A percentile compares a stretch with the other conserved stretches of the same genome.
phyloP scores from a whole-genome alignment of 768 basidiomycete species.

The Suillus subalutaceus region DNA sequence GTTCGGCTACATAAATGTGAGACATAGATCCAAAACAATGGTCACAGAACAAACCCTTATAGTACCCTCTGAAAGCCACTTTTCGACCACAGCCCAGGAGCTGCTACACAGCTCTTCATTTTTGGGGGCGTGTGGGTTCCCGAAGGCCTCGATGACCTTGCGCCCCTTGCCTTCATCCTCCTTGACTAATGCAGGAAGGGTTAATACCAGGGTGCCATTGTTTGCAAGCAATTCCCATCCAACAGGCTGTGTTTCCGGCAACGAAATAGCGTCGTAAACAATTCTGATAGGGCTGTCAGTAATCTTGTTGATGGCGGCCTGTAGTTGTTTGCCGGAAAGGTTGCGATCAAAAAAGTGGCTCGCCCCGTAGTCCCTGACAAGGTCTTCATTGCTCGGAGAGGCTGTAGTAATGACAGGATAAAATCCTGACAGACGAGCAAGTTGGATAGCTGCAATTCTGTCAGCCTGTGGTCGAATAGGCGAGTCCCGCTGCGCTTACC shows the following conservation, averaged over 20 bases:
- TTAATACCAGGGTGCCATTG: conserved; percentile 37
- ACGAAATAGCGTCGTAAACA: conserved; percentile 37
- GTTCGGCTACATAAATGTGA: conserved; percentile 36
- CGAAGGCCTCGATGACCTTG: conserved; percentile 23
- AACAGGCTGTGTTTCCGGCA: conserved; percentile 36
- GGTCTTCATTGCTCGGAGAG: conserved; percentile 31
- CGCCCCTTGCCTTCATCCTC: conserved; percentile 28
- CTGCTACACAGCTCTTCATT: background rate
- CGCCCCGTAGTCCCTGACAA: conserved; percentile 41
- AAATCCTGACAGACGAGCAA: conserved; percentile 43
- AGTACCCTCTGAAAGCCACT: conserved; percentile 29
- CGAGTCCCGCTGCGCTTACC: conserved; percentile 30
- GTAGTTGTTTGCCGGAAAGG: conserved; percentile 19
- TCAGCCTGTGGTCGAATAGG: conserved; percentile 5
- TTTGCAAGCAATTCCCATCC: conserved; percentile 35
- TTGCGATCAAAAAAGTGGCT: conserved; percentile 43
- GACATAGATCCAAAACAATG: background rate
- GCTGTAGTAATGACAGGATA: conserved; percentile 45
- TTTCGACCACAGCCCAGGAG: conserved; percentile 22
- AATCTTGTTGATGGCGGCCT: conserved; percentile 29
- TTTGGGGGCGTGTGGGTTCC: conserved; percentile 19
- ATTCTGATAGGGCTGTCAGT: conserved; percentile 26
- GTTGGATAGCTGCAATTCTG: conserved; percentile 36
- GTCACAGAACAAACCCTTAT: conserved; percentile 24
- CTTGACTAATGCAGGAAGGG: conserved; percentile 24